Base-by-base conservation (phyloP, 2,329 filamentous ascomycete species). In the Fusarium pseudocircinatum region DNA sequence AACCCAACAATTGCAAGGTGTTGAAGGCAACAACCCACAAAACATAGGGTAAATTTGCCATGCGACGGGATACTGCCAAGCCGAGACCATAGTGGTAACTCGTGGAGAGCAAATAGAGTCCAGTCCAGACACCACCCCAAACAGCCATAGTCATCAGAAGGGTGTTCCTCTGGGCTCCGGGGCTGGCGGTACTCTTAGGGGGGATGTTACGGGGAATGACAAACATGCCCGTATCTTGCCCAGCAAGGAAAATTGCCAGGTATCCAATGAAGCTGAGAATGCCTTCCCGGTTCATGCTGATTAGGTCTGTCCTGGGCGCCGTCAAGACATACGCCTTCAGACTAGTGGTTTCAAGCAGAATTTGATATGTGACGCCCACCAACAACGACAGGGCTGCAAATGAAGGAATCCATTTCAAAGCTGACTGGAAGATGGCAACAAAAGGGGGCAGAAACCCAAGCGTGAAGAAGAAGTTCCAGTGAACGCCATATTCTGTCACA, bases 401-500 rank as follows among this genome's bases (percentile, higher is more conserved):
- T 2, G 93, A 96, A 7, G 93, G 93, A 8, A 97, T 83, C 62
- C 93, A 79, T 22, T 87, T 85, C 65, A 96, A 89, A 1, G 91
- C 84, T 2, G 92, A 89, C 80, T 97, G 94, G 69, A 96, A 94
- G 0, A 96, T 81, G 34, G 96, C 95, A 59, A 97, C 91, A 78
- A 97, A 97, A 2, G 95, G 95, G 2, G 96, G 94, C 30, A 99
- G 84, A 53, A 98, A 89, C 11, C 91, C 95, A 15, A 99, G 87
- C 0, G 96, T 99, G 83, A 98, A 98, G 87, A 99, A 99, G 83
- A 99, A 99, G 82, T 99, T 99, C 96, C 96, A 99, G 82, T 99
- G 96, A 15, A 99, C 94, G 47, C 96, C 96, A 79, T 99, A 99
- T 81, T 99, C 96, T 20, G 94, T 95, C 66, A 98, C 94, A 84